Evolutionary conservation across 2,329 filamentous ascomycete species (phyloP), one percentile per base, ranked within the genome.

Genomic region (Fusarium falciforme): DNA sequence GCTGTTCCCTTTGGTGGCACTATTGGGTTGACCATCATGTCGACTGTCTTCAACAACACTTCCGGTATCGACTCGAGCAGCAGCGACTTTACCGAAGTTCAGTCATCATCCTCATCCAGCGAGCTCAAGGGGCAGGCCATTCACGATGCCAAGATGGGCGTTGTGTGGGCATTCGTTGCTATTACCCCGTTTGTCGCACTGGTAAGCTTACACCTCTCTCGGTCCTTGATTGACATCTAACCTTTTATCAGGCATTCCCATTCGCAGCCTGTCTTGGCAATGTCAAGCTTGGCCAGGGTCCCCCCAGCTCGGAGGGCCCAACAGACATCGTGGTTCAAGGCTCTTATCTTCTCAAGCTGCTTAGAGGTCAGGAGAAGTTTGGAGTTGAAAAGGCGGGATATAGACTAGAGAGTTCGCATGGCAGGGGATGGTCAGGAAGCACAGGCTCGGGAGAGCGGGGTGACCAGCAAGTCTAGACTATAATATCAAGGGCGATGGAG

Each of bases 41-140:
- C 90, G 16, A 87, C 88, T 10, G 90, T 93, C 2, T 93, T 93
- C 80, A 92, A 92, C 77, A 93, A 93, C 70, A 82, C 79, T 6
- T 80, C 80, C 7, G 81, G 79, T 2, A 67, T 83, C 12, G 71
- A 76, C 29, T 74, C 74, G 1, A 68, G 67, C 16, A 52, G 77
- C 16, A 62, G 66, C 27, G 73, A 79, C 58, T 81, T 81, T 47
- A 76, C 72, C 2, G 63, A 73, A 10, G 67, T 77, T 16, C 73
- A 77, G 16, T 68, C 74, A 12, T 36, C 66, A 17, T 40, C 66
- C 20, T 40, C 66, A 4, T 62, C 76, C 1, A 67, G 47, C 10
- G 64, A 57, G 10, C 25, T 44, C 9, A 64, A 58, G 10, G 75
- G 69, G 4, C 60, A 78, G 29, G 67, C 71, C 5, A 67, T 79